phyloP scores from a whole-genome alignment of 1,139 yeast species.

The Lodderomyces oxycetoniae region DNA sequence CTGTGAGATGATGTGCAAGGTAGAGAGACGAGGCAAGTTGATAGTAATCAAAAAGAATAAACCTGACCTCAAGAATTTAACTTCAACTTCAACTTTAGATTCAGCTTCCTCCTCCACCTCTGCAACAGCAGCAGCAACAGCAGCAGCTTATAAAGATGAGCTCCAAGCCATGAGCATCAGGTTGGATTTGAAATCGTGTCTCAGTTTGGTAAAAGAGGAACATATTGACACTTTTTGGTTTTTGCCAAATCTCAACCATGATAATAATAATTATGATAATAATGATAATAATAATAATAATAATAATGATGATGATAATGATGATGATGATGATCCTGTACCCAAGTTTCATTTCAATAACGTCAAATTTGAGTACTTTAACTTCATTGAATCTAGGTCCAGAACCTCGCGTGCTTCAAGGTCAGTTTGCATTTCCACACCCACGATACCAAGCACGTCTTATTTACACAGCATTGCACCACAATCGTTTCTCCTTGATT shows the following conservation, averaged over 20 bases:
- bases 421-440: constrained; percentile 11
- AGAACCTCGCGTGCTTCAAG: constrained; percentile 14
- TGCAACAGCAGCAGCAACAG: background rate
- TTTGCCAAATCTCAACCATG: background rate
- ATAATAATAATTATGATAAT: background rate
- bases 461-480: constrained; percentile 17
- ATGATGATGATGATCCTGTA: background rate
- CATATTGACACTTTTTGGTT: background rate
- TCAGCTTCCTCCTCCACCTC: constrained; percentile 5
- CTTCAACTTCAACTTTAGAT: constrained; percentile 4
- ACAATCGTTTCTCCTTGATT: constrained; percentile 22
- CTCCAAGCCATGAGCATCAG: background rate
- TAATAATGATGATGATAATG: background rate
- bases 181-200: background rate
- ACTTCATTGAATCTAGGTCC: constrained; percentile 26
- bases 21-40: constrained; percentile 11
- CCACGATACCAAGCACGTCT: constrained; percentile 27
- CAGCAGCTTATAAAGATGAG: too few species aligned
- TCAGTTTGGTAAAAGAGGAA: background rate
- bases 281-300: background rate
- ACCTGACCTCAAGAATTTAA: constrained; percentile 24
- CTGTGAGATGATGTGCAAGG: constrained; percentile 55
- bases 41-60: constrained; percentile 35
- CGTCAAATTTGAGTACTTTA: constrained; percentile 15
- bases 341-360: constrained; percentile 14